Evolutionary conservation across 352 stramenopile genomes (phyloP).

Genomic region (Elongisporangium senticosum): DNA sequence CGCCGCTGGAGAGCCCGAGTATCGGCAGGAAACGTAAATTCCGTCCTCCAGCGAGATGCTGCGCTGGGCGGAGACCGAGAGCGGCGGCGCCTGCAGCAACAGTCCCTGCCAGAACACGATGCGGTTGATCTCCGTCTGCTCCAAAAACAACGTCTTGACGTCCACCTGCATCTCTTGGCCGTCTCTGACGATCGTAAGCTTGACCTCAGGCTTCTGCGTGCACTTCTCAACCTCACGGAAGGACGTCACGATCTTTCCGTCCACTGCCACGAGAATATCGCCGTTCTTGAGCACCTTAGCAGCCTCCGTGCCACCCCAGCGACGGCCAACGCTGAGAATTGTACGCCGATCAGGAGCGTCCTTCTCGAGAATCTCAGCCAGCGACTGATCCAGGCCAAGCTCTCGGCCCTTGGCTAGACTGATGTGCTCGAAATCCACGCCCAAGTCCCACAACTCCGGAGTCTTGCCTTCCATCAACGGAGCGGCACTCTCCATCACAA

Average conservation of each 20-base stretch:
- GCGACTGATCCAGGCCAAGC: constrained; percentile 74
- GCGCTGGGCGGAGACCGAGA: constrained; percentile 81
- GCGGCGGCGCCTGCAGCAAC: constrained; percentile 82
- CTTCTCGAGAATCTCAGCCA: constrained; percentile 72
- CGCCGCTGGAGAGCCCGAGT: constrained; percentile 82
- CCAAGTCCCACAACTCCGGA: constrained; percentile 75
- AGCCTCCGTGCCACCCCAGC: constrained; percentile 71
- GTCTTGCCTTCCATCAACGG: constrained; percentile 62
- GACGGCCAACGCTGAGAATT: constrained; percentile 73
- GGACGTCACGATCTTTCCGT: constrained; percentile 77
- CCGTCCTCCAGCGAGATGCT: constrained; percentile 79
- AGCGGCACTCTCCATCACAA: constrained; percentile 84
- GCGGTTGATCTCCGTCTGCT: constrained; percentile 85
- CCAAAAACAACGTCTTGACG: constrained; percentile 76
- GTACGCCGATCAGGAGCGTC: constrained; percentile 63
- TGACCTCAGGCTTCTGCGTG: constrained; percentile 70
- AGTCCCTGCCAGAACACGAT: constrained; percentile 91
- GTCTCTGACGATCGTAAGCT: constrained; percentile 84
- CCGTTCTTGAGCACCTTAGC: constrained; percentile 69
- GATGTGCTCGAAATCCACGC: constrained; percentile 84
- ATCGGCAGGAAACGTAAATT: constrained; percentile 85
- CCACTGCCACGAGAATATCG: constrained; percentile 83
- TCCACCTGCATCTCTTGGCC: constrained; percentile 57
- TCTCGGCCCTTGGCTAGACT: constrained; percentile 86
- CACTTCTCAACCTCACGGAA: constrained; percentile 84